A percentile compares a stretch with the other conserved stretches of the same genome.
Evolutionary conservation across 2,329 filamentous ascomycete genomes (phyloP).

Genomic region (Xylariaceae sp.): DNA sequence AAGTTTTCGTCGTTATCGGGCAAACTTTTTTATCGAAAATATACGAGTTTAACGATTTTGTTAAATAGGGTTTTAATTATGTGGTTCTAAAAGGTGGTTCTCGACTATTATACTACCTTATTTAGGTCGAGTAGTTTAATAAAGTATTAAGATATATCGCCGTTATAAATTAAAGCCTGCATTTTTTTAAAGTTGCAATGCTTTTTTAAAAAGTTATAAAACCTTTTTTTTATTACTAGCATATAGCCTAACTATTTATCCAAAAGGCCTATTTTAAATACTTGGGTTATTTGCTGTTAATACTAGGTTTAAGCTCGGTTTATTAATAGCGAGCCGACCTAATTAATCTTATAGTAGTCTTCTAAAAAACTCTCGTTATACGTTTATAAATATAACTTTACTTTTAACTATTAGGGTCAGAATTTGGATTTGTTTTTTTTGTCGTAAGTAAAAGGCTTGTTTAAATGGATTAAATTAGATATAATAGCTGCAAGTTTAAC

Average conservation of each 20-base stretch:
- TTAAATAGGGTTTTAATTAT: background rate
- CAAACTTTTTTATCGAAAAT: background rate
- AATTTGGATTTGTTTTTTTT: background rate
- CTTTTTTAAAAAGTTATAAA: background rate
- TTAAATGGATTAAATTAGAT: background rate
- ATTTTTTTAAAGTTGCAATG: background rate
- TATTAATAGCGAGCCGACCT: background rate
- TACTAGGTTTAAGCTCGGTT: background rate
- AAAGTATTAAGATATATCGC: background rate
- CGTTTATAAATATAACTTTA: background rate
- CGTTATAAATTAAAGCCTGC: background rate
- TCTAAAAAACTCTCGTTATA: background rate
- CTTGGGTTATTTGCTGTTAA: background rate
- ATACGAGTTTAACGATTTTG: background rate
- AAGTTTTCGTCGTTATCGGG: background rate
- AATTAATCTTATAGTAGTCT: background rate
- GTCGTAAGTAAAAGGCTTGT: background rate
- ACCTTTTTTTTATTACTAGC: background rate
- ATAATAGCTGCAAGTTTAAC: background rate
- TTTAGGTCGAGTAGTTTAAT: background rate
- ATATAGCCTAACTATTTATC: background rate
- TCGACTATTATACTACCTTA: background rate
- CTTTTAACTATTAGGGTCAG: background rate
- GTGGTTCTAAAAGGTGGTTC: background rate
- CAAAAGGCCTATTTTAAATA: background rate